phyloP scores from a whole-genome alignment of 2,329 filamentous ascomycete species.

The Talaromyces albobiverticillius region DNA sequence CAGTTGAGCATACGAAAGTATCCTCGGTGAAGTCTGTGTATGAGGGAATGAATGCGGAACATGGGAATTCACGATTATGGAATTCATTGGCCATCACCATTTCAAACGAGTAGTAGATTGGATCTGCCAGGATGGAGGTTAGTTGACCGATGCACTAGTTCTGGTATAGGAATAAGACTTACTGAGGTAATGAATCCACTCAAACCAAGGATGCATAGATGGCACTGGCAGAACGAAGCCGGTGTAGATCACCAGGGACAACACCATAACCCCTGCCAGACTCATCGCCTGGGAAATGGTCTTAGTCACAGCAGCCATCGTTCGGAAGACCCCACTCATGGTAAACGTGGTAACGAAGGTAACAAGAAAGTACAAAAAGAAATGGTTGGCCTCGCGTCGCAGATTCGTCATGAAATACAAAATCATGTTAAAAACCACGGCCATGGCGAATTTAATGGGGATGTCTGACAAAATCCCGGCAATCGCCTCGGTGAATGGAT shows the following conservation, averaged over 20 bases:
- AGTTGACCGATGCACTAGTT: no score
- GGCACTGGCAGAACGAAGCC: conserved; percentile 44
- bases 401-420: conserved; percentile 88
- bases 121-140: no score
- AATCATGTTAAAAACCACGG: conserved; percentile 72
- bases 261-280: conserved; percentile 51
- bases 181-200: conserved; percentile 80
- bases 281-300: conserved; percentile 60
- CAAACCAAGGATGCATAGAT: conserved; percentile 75
- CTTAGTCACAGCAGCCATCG: conserved; percentile 71
- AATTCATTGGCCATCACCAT: conserved; percentile 83
- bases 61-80: conserved; percentile 58
- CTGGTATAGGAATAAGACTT: no score
- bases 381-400: conserved; percentile 67
- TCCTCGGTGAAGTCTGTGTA: conserved; percentile 20
- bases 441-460: conserved; percentile 76
- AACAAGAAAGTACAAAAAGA: conserved; percentile 83
- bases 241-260: conserved; percentile 48
- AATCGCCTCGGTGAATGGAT: conserved; percentile 81
- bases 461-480: conserved; percentile 83
- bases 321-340: conserved; percentile 86
- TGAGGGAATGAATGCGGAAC: conserved; percentile 38
- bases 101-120: conserved; percentile 77
- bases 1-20: conserved; percentile 49
- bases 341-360: conserved; percentile 69